These are phyloP conservation scores for Phalaenopsis aphrodite DNA, from an alignment of 106 monocot genomes.

Conservation along the genomic window DNA sequence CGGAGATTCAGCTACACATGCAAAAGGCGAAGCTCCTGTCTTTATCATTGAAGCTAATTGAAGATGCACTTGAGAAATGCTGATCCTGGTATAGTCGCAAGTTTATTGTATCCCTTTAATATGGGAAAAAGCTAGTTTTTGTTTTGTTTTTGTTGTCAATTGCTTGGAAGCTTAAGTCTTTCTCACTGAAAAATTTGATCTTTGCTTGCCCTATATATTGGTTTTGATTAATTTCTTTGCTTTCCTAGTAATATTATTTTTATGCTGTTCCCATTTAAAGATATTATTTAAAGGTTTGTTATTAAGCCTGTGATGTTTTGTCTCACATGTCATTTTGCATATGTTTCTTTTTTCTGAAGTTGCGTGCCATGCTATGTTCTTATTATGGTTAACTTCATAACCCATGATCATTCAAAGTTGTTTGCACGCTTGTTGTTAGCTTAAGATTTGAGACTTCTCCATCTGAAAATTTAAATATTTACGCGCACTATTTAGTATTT, in stretches of 20 bases:
- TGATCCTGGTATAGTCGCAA: neutral
- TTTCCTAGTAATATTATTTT: neutral
- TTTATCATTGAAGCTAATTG: constrained; percentile 4
- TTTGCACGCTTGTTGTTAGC: no score
- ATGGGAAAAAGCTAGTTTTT: neutral
- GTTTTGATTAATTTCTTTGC: neutral
- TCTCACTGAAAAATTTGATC: neutral
- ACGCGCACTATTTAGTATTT: neutral
- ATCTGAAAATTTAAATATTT: neutral
- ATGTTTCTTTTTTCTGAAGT: neutral
- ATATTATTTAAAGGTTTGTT: neutral
- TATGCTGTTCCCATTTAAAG: neutral
- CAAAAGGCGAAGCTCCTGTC: neutral
- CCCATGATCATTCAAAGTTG: neutral
- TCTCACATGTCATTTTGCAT: neutral
- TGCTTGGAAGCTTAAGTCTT: neutral
- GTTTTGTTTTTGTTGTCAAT: neutral
- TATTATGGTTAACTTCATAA: neutral
- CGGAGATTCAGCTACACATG: constrained; percentile 5
- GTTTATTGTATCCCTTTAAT: neutral
- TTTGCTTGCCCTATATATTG: neutral
- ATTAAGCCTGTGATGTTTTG: neutral
- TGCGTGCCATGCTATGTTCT: neutral
- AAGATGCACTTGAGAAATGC: neutral
- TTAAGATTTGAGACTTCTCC: neutral